Evolutionary conservation across 495 filamentous ascomycete genomes (phyloP), one percentile per base, ranked within the genome.

Genomic region (Penicillium manginii): DNA sequence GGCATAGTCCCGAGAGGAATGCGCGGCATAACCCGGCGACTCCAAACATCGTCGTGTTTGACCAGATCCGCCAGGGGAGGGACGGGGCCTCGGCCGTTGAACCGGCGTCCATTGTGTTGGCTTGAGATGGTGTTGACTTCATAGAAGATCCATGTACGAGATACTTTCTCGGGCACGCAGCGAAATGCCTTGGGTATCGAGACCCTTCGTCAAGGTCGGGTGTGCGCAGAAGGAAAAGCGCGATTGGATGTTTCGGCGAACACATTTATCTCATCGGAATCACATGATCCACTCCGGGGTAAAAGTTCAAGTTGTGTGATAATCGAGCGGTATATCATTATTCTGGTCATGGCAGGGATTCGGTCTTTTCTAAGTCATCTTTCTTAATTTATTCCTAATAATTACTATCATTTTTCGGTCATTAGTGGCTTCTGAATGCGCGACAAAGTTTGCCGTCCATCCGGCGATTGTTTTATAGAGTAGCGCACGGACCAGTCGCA

Each of bases 11-110:
- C 40, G 72, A 75, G 43, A 83, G 66, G 50, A 82, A 83, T 29
- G 67, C 69, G n/a, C 80, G 77, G 60, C 77, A 81, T 26, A 82
- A 54, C 14, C 71, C 69, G 17, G 76, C 78, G 18, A 81, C 73
- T 35, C 73, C 74, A 57, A 74, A 71, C 61, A 81, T 78, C 2
- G 76, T 78, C 51, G 66, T 68, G 18, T 75, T 76, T 48, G 77
- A 77, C 50, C 66, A 55, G 22, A 67, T 59, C 69, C 74, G 73
- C 78, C 78, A 81, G n/a, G 72, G 61, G 39, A 72, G 59, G 22
- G 77, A 79, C 47, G 78, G 78, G 50, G 59, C 59, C 26, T 79
- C 76, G 22, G 65, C 73, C 49, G 78, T 79, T 65, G 70, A 69
- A 61, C 71, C 72, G 53, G 72, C 66, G 61, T 77, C 69, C 70